Conservation (phyloP, 345 rosid genomes). For the Balakata baccata region DNA sequence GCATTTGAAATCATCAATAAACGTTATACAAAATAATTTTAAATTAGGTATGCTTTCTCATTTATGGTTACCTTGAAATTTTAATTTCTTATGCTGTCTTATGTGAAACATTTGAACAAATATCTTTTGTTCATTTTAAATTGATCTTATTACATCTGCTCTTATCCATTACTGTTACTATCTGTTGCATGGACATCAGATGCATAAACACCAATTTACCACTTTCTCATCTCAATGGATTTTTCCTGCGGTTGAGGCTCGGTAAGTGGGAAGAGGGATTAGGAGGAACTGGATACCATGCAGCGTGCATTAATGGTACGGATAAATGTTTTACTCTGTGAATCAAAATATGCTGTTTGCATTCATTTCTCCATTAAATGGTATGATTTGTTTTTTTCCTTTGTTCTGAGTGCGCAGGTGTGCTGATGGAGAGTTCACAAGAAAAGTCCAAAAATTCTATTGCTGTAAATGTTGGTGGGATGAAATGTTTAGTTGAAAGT, state of each 20-base stretch:
- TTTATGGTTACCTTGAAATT: not conserved
- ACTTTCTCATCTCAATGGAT: constrained; percentile 57
- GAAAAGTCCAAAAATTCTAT: constrained; percentile 31
- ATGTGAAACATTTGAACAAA: not conserved
- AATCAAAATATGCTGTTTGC: not conserved
- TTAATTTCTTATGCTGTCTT: not conserved
- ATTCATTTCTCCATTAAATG: not conserved
- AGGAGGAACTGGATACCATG: constrained; percentile 69
- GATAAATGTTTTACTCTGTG: not conserved
- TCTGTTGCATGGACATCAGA: constrained; percentile 32
- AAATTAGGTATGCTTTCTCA: not conserved
- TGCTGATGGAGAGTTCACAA: constrained; percentile 27
- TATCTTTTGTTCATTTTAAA: not conserved
- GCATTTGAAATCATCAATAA: not conserved
- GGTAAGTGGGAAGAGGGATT: constrained; percentile 73
- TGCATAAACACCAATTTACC: constrained; percentile 55
- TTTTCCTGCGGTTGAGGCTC: constrained; percentile 72
- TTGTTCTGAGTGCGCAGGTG: constrained; percentile 27
- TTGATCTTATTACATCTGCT: not conserved
- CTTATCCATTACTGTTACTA: not conserved
- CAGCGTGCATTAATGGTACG: constrained; percentile 72
- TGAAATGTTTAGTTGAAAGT: constrained; percentile 57
- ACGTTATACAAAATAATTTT: not conserved
- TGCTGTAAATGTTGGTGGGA: constrained; percentile 55
- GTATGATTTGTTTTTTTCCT: not conserved